Percentiles rank a stretch among this genome's conserved stretches.
Conservation (phyloP, 306 rosid genomes). For the Trifolium subterraneum region DNA sequence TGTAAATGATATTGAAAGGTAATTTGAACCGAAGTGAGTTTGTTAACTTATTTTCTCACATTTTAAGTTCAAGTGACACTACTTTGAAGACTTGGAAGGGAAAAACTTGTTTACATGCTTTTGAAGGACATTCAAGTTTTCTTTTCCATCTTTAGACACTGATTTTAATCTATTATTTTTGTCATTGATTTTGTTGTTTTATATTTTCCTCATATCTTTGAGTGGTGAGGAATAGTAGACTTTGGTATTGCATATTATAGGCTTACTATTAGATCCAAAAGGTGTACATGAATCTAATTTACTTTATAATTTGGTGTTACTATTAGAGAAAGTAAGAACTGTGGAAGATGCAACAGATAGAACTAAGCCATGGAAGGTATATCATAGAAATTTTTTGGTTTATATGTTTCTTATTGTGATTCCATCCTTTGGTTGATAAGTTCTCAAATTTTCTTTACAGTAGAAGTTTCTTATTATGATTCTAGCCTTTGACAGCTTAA, state of each 20-base stretch:
- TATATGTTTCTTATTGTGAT: no score
- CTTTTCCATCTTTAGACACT: conserved; percentile 30
- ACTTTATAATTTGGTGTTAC: conserved; percentile 7
- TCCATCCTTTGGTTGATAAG: conserved; percentile 41
- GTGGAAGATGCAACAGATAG: conserved; percentile 69
- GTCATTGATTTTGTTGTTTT: no score
- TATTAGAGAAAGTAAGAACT: conserved; percentile 61
- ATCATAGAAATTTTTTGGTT: no score
- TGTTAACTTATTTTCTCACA: conserved; percentile 35
- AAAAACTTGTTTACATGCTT: conserved; percentile 72
- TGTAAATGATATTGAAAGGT: conserved; percentile 14
- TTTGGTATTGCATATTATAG: conserved; percentile 20
- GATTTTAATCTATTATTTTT: no score
- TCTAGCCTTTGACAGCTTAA: conserved; percentile 83
- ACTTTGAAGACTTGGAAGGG: conserved; percentile 92
- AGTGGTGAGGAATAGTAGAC: conserved; percentile 15
- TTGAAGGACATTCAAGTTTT: conserved; percentile 85
- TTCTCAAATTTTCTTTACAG: conserved; percentile 51
- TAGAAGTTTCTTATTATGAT: conserved; percentile 85
- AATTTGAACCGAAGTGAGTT: conserved; percentile 28
- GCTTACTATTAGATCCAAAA: conserved; percentile 28
- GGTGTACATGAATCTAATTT: conserved; percentile 26
- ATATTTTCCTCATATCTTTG: conserved; percentile 19
- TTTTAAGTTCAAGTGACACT: conserved; percentile 84
- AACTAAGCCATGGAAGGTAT: no score